phyloP scores from a whole-genome alignment of 2,329 filamentous ascomycete genomes.

The Byssothecium circinans region DNA sequence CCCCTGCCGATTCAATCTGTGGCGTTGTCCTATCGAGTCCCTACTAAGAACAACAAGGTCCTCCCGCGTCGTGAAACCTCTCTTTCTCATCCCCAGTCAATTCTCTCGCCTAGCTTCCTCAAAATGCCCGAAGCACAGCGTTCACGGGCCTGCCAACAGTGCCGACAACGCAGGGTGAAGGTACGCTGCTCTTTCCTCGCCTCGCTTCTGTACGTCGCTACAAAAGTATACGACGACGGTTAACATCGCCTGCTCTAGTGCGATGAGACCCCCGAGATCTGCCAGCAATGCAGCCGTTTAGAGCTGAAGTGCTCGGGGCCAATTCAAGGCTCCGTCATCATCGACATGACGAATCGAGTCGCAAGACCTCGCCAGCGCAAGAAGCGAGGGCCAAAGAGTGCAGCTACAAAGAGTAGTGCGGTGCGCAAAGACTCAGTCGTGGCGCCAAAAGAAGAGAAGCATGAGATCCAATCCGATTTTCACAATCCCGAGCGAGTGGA shows the following conservation, averaged over 20 bases:
- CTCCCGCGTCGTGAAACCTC: too few relatives aligned
- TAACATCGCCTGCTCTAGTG: conserved; percentile 21
- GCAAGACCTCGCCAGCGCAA: conserved; percentile 29
- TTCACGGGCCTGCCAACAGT: conserved; percentile 38
- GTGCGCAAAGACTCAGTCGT: conserved; percentile 4
- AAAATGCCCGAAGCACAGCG: conserved; percentile 31
- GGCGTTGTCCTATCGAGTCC: background rate
- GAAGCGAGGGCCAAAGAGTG: conserved; percentile 16
- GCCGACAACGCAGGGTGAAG: conserved; percentile 40
- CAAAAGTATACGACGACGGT: background rate
- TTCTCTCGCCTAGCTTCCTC: too few relatives aligned
- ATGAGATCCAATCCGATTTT: background rate
- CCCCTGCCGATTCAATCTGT: too few relatives aligned
- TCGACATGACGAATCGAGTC: conserved; percentile 39
- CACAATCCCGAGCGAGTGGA: background rate
- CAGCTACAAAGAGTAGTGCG: background rate
- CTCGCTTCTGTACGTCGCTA: background rate
- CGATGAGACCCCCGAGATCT: conserved; percentile 35
- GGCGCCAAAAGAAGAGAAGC: background rate
- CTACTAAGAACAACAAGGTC: conserved; percentile 1
- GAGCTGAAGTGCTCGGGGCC: conserved; percentile 35
- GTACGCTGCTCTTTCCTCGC: conserved; percentile 14
- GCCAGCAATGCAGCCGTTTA: conserved; percentile 32
- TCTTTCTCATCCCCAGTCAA: too few relatives aligned
- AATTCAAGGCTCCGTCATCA: conserved; percentile 36